Conservation (phyloP, 345 rosid genomes). For the Turnera subulata region DNA sequence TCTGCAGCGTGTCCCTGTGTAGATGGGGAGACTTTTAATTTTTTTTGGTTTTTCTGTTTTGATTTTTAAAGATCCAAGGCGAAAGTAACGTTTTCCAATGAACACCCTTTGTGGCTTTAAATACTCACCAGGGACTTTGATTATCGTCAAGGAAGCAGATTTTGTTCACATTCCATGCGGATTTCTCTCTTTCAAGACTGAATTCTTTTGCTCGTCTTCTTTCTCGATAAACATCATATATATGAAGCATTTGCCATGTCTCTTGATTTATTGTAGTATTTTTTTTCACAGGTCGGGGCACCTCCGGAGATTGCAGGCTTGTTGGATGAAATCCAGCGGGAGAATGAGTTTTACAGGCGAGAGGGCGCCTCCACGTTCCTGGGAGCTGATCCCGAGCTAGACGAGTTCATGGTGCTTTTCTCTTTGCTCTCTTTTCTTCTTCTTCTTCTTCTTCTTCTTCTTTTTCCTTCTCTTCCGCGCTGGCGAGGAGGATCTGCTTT, state of each 20-base stretch:
- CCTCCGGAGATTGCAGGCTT: constrained; percentile 69
- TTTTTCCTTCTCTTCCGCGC: neutral
- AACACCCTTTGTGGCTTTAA: neutral
- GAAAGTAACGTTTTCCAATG: neutral
- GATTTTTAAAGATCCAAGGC: constrained; percentile 15
- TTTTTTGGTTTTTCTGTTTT: neutral
- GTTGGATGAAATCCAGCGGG: constrained; percentile 63
- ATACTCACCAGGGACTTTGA: neutral
- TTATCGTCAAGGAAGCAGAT: too few relatives aligned
- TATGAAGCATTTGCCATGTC: too few relatives aligned
- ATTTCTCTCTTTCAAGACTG: too few relatives aligned
- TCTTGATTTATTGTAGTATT: neutral
- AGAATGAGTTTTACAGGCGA: constrained; percentile 38
- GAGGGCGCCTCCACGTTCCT: constrained; percentile 37
- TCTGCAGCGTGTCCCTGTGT: too few relatives aligned
- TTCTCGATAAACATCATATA: too few relatives aligned
- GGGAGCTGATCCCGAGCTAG: constrained; percentile 95
- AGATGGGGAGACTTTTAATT: neutral
- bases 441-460: neutral
- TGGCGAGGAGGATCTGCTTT: neutral
- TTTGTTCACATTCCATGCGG: too few relatives aligned
- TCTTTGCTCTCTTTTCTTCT: neutral
- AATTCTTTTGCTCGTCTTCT: neutral
- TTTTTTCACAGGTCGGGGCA: constrained; percentile 69
- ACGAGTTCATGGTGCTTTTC: constrained; percentile 76